Conservation (phyloP, 1,284 basidiomycete genomes). For the Schizopora paradoxa region DNA sequence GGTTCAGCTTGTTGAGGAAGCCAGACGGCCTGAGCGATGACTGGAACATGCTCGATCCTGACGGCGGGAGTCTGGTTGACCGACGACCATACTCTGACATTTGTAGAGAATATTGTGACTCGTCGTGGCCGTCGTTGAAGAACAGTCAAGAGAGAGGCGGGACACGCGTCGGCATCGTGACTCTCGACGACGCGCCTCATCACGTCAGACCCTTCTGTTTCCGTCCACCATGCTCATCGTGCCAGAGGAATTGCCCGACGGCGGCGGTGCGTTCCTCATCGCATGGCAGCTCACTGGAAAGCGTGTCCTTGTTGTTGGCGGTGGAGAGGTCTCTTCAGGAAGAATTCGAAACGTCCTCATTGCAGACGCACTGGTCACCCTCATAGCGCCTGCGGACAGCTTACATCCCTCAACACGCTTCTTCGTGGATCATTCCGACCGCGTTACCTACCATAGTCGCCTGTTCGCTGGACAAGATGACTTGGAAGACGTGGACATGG, state of each 20-base stretch:
- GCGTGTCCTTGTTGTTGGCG: conserved; percentile 81
- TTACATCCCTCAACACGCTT: conserved; percentile 54
- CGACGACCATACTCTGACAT: conserved; percentile 16
- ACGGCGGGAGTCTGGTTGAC: conserved; percentile 10
- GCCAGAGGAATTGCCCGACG: conserved; percentile 15
- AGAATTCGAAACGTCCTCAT: conserved; percentile 68
- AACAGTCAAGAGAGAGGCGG: not conserved
- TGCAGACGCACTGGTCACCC: conserved; percentile 55
- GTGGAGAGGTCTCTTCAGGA: conserved; percentile 81
- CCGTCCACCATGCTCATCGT: not conserved
- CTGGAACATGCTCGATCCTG: conserved; percentile 15
- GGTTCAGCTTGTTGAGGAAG: conserved; percentile 79
- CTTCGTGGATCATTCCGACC: conserved; percentile 46
- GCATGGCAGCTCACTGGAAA: conserved; percentile 86
- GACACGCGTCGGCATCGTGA: too few relatives aligned
- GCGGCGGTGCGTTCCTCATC: conserved; percentile 70
- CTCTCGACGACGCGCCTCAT: not conserved
- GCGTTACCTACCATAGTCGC: conserved; percentile 71
- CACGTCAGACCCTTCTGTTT: not conserved
- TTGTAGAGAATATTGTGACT: not conserved
- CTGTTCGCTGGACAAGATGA: conserved; percentile 55
- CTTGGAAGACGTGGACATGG: conserved; percentile 75
- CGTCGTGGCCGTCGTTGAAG: not conserved
- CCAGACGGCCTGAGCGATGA: conserved; percentile 17
- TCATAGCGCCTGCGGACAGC: conserved; percentile 57